Percentiles rank a stretch among this genome's conserved stretches.
These are phyloP conservation scores for Leucosporidium creatinivorum DNA, from an alignment of 768 basidiomycete genomes.

Conservation along the genomic window DNA sequence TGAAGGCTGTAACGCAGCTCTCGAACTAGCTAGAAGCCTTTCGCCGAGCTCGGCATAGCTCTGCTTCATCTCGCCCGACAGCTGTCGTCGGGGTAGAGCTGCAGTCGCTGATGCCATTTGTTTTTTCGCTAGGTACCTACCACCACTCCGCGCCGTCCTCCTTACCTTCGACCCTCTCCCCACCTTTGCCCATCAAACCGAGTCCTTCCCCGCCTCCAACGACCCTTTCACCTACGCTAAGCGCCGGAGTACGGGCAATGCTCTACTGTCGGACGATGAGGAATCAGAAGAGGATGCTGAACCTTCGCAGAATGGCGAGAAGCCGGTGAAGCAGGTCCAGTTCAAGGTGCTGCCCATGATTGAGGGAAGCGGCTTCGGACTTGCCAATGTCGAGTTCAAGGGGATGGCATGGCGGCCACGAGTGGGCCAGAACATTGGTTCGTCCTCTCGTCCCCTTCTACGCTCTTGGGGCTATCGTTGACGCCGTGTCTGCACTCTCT, in stretches of 20 bases:
- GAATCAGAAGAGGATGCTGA: not conserved
- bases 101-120: not conserved
- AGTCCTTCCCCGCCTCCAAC: conserved; percentile 12
- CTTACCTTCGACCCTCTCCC: conserved; percentile 43
- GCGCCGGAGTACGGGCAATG: too few relatives aligned
- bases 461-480: not conserved
- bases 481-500: not conserved
- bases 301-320: too few relatives aligned
- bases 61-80: too few relatives aligned
- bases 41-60: too few relatives aligned
- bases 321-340: conserved; percentile 1
- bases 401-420: conserved; percentile 44
- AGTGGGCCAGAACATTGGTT: conserved; percentile 43
- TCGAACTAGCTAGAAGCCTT: too few relatives aligned
- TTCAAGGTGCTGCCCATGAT: conserved; percentile 37
- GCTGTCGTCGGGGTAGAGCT: not conserved
- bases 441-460: conserved; percentile 15
- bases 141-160: conserved; percentile 44
- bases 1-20: not conserved
- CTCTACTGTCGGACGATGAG: not conserved
- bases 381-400: conserved; percentile 42
- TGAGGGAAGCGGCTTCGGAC: conserved; percentile 44
- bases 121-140: conserved; percentile 40
- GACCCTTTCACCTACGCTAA: conserved; percentile 11
- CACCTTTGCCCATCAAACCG: conserved; percentile 31